Percentiles rank a stretch among this genome's conserved stretches.
Evolutionary conservation across 1,284 basidiomycete species (phyloP).

Genomic region (Rhodotorula sp.): DNA sequence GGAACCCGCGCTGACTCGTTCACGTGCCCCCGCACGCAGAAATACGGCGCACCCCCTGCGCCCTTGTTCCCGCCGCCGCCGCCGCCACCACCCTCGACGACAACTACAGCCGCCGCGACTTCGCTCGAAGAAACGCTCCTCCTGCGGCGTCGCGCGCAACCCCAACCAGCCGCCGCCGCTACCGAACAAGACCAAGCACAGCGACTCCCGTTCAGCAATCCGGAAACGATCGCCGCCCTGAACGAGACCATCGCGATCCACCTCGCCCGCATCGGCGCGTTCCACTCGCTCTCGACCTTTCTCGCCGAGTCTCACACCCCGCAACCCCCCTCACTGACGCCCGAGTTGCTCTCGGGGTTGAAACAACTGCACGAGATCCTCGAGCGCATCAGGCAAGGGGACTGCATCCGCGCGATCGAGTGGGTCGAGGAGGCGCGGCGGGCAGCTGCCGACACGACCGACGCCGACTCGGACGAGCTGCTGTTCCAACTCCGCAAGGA

Average conservation of each 20-base stretch:
- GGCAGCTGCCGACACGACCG: neutral
- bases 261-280: slow-evolving; percentile 74
- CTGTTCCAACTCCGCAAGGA: slow-evolving; percentile 30
- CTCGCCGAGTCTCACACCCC: slow-evolving; percentile 48
- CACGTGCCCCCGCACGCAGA: slow-evolving; percentile 55
- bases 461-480: slow-evolving; percentile 18
- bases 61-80: slow-evolving; percentile 29
- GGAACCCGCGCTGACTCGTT: neutral
- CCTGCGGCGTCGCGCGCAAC: neutral
- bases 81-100: slow-evolving; percentile 5
- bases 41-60: slow-evolving; percentile 61
- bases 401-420: slow-evolving; percentile 71
- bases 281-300: slow-evolving; percentile 69
- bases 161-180: slow-evolving; percentile 36
- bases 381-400: slow-evolving; percentile 62
- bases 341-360: slow-evolving; percentile 48
- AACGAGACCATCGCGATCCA: slow-evolving; percentile 71
- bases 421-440: slow-evolving; percentile 51
- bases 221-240: slow-evolving; percentile 62
- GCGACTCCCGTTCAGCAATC: slow-evolving; percentile 61
- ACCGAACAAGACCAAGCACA: neutral
- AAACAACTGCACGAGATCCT: slow-evolving; percentile 69
- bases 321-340: slow-evolving; percentile 45
- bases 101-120: neutral
- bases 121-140: neutral